Conservation (phyloP, 352 stramenopile species). For the Aphanomyces cochlioides region DNA sequence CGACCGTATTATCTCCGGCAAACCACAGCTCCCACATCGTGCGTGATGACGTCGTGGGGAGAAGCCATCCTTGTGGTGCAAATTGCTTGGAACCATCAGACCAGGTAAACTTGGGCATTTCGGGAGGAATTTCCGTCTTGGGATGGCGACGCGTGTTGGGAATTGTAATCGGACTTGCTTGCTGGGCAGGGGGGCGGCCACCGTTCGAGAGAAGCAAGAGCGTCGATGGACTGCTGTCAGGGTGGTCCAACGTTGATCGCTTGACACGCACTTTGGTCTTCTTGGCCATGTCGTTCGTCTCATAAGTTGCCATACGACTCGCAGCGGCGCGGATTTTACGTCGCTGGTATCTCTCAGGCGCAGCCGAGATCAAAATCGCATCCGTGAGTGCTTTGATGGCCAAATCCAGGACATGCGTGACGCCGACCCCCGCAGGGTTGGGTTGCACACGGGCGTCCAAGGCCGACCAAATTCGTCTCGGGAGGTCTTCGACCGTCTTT, state of each 20-base stretch:
- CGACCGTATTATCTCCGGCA: constrained; percentile 5
- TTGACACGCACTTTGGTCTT: not conserved
- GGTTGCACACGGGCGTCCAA: not conserved
- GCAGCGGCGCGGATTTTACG: not conserved
- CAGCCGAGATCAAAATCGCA: constrained; percentile 18
- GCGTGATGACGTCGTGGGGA: constrained; percentile 13
- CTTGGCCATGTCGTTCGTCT: not conserved
- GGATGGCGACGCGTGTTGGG: constrained; percentile 18
- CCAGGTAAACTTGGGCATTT: constrained; percentile 8
- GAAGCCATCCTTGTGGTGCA: constrained; percentile 10
- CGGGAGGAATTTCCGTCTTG: constrained; percentile 2
- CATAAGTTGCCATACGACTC: not conserved
- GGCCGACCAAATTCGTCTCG: not conserved
- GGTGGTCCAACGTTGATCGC: constrained; percentile 4
- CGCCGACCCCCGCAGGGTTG: not conserved
- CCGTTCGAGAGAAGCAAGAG: constrained; percentile 7
- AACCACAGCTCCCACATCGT: constrained; percentile 17
- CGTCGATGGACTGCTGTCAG: constrained; percentile 15
- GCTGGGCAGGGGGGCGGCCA: not conserved
- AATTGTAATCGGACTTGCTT: constrained; percentile 7
- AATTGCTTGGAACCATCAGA: constrained; percentile 19
- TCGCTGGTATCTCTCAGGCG: not conserved
- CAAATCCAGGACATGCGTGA: constrained; percentile 11
- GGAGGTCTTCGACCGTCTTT: constrained; percentile 3
- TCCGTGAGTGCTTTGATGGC: constrained; percentile 9